A percentile compares a stretch with the other conserved stretches of the same genome.
phyloP scores from a whole-genome alignment of 495 filamentous ascomycete species.

The Filosporella fistucella region DNA sequence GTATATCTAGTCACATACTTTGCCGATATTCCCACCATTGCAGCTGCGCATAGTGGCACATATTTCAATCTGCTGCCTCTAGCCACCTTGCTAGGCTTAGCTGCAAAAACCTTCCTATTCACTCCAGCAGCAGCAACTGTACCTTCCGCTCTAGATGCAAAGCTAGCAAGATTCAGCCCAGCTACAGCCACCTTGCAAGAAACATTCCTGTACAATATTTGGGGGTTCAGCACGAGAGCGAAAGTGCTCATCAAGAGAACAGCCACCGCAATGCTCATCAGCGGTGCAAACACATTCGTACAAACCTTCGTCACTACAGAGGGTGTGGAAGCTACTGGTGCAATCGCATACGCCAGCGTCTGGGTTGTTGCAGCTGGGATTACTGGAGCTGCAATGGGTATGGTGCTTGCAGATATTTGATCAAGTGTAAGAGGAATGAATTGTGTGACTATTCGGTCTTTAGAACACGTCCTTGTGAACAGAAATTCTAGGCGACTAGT shows the following conservation, averaged over 20 bases:
- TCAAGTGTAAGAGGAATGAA: too few species aligned
- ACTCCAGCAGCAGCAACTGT: conserved; percentile 55
- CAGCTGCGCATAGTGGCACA: conserved; percentile 53
- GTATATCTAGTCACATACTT: conserved; percentile 66
- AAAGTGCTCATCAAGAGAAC: conserved; percentile 64
- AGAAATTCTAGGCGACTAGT: too few species aligned
- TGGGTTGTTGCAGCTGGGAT: conserved; percentile 61
- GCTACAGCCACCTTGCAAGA: conserved; percentile 47
- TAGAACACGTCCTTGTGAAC: too few species aligned
- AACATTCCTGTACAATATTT: conserved; percentile 59
- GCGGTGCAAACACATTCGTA: conserved; percentile 59
- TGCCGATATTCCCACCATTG: conserved; percentile 58
- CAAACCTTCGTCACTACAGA: conserved; percentile 56
- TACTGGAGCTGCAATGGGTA: conserved; percentile 50
- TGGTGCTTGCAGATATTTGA: conserved; percentile 39
- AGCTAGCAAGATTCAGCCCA: conserved; percentile 41
- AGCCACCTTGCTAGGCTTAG: conserved; percentile 51
- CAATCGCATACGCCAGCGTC: conserved; percentile 61
- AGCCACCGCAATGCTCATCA: conserved; percentile 48
- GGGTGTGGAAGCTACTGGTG: conserved; percentile 64
- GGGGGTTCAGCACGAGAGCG: conserved; percentile 56
- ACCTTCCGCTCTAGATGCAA: conserved; percentile 8
- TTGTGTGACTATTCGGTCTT: too few species aligned
- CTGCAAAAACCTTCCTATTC: conserved; percentile 71
- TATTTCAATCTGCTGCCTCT: conserved; percentile 54